Evolutionary conservation across 2,329 filamentous ascomycete species (phyloP), one percentile per base, ranked within the genome.

Genomic region (Sporothrix variecibatus): DNA sequence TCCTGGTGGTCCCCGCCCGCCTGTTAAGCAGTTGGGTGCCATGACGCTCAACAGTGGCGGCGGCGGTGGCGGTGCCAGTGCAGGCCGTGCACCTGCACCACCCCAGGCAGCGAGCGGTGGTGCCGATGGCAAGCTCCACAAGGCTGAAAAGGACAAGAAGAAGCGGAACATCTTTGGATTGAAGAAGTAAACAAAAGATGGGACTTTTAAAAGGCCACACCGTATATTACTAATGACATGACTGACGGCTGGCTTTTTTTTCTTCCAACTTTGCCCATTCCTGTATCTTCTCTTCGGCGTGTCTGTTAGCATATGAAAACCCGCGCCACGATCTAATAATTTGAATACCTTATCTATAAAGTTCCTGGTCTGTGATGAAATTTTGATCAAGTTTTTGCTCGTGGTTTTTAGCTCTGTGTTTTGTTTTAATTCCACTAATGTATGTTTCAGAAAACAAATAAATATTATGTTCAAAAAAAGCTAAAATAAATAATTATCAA

Each of bases 21-120:
- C 90, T 5, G 87, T 85, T 5, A 84, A 86, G 75, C 85, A 86
- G 38, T 88, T 92, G 85, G 84, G 82, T 20, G 85, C 82, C 53
- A 88, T 92, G 86, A 86, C 83, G 51, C 80, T 91, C 9, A 82
- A 81, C 69, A 76, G 77, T 62, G 77, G 77, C 65, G 75, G 69
- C 75, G 73, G 77, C 20, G 82, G 82, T 58, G 76, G 75, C 46
- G 77, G 77, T 56, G 12, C 72, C 34, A 72, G 26, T 58, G n/a
- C 73, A 40, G 71, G 51, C 71, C 64, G 76, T n/a, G 72, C 76
- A 75, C 69, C 76, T 79, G 73, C 77, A 71, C 46, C 60, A 20
- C 20, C 49, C 17, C 31, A 20, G 34, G 65, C 58, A 5, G 46
- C 46, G 1, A 46, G 46, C 20, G 23, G 34, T 2, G 38, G 23